phyloP scores from a whole-genome alignment of 768 basidiomycete species.

The Auricularia heimuer region DNA sequence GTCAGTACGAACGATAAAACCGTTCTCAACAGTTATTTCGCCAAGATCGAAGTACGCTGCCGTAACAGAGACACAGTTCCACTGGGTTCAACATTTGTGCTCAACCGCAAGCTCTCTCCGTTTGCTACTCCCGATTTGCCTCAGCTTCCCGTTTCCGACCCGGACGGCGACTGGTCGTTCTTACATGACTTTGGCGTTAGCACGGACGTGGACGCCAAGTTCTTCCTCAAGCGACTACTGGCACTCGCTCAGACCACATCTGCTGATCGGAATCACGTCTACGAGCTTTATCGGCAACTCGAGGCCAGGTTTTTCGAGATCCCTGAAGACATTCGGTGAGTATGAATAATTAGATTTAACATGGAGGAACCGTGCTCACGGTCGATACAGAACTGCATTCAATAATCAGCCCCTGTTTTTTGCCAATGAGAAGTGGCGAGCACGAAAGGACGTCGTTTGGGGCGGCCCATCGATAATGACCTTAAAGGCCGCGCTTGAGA shows the following conservation, averaged over 20 bases:
- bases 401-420: not conserved
- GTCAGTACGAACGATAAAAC: not conserved
- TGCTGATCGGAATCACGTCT: constrained; percentile 4
- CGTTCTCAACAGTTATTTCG: not conserved
- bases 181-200: constrained; percentile 12
- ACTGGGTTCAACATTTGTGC: not conserved
- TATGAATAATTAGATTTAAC: constrained; percentile 2
- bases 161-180: constrained; percentile 13
- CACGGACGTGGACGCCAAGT: constrained; percentile 8
- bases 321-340: constrained; percentile 14
- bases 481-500: constrained; percentile 10
- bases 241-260: constrained; percentile 7
- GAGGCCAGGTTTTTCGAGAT: constrained; percentile 14
- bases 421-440: not conserved
- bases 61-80: not conserved
- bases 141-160: constrained; percentile 13
- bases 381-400: constrained; percentile 4
- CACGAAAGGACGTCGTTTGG: constrained; percentile 10
- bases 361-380: constrained; percentile 9
- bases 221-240: constrained; percentile 14
- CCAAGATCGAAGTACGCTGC: not conserved
- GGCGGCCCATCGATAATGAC: constrained; percentile 13
- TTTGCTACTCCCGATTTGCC: constrained; percentile 6
- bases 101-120: not conserved
- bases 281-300: constrained; percentile 13